Evolutionary conservation across 805 yeast species (phyloP).

Genomic region (Kodamaea hsintzibuensis): DNA sequence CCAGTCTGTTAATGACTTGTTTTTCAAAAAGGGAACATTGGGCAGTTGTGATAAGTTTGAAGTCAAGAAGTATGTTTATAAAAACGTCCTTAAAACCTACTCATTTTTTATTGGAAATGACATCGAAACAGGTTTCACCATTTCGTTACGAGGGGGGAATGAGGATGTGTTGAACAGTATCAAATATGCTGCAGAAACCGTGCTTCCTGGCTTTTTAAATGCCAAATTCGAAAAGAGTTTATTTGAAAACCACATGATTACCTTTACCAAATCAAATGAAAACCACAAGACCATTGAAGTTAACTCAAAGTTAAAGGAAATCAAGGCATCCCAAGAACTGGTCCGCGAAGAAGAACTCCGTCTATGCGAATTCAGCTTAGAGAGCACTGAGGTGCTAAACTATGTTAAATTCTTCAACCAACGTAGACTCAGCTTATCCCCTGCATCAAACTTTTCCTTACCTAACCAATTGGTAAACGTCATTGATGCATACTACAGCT

Average conservation of each 20-base stretch:
- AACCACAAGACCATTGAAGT: slow-evolving; percentile 15
- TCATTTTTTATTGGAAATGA: slow-evolving; percentile 80
- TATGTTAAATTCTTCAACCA: slow-evolving; percentile 41
- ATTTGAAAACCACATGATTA: slow-evolving; percentile 23
- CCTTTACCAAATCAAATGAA: slow-evolving; percentile 13
- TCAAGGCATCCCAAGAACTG: slow-evolving; percentile 14
- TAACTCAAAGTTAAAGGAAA: slow-evolving; percentile 14
- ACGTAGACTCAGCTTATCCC: slow-evolving; percentile 78
- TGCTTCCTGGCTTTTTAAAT: slow-evolving; percentile 78
- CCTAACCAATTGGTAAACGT: slow-evolving; percentile 65
- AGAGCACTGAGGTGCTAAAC: slow-evolving; percentile 33
- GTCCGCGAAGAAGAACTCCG: slow-evolving; percentile 14
- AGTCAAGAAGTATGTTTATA: slow-evolving; percentile 62
- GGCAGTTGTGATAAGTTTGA: slow-evolving; percentile 78
- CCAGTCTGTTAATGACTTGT: slow-evolving; percentile 80
- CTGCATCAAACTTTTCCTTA: slow-evolving; percentile 70
- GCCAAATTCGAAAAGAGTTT: slow-evolving; percentile 65
- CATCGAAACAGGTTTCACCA: slow-evolving; percentile 73
- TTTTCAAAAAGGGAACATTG: slow-evolving; percentile 55
- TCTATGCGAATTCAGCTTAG: slow-evolving; percentile 23
- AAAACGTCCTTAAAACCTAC: slow-evolving; percentile 63
- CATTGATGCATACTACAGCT: slow-evolving; percentile 48
- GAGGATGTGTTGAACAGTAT: slow-evolving; percentile 61
- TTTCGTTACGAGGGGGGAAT: slow-evolving; percentile 80
- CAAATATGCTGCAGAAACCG: slow-evolving; percentile 77